phyloP scores from a whole-genome alignment of 2,329 filamentous ascomycete genomes.

The Aureobasidium subglaciale region DNA sequence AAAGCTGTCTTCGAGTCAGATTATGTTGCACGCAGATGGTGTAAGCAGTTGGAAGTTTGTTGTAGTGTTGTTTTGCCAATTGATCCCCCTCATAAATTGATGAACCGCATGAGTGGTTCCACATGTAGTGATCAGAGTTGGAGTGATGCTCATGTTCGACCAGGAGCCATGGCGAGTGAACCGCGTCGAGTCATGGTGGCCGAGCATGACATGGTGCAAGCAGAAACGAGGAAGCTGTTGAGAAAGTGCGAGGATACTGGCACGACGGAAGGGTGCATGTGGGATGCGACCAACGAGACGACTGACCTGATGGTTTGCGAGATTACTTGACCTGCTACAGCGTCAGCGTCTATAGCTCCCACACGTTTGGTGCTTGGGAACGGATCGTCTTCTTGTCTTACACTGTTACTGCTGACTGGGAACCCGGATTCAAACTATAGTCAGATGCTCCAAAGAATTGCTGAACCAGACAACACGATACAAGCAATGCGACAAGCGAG shows the following conservation, averaged over 20 bases:
- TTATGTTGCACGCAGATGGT: not conserved
- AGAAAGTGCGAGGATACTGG: not conserved
- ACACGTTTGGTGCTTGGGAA: not conserved
- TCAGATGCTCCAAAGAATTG: not conserved
- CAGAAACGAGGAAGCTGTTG: not conserved
- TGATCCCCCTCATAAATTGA: not conserved
- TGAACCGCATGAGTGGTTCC: too few species aligned
- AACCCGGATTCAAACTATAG: not conserved
- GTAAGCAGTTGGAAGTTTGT: not conserved
- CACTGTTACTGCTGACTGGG: not conserved
- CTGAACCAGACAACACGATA: not conserved
- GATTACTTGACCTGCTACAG: slow-evolving; percentile 7
- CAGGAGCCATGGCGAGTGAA: not conserved
- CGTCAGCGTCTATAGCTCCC: slow-evolving; percentile 9
- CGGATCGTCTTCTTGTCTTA: not conserved
- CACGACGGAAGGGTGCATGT: not conserved
- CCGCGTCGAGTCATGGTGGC: not conserved
- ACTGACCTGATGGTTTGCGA: slow-evolving; percentile 10
- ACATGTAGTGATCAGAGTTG: too few species aligned
- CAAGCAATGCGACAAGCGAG: slow-evolving; percentile 1
- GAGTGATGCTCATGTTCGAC: not conserved
- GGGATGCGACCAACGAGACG: not conserved
- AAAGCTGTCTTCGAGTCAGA: not conserved
- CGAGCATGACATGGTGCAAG: not conserved
- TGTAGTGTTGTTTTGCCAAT: not conserved